A percentile compares a stretch with the other conserved stretches of the same genome.
Conservation (phyloP, 495 filamentous ascomycete genomes). For the Saxispiralis lemnorum region DNA sequence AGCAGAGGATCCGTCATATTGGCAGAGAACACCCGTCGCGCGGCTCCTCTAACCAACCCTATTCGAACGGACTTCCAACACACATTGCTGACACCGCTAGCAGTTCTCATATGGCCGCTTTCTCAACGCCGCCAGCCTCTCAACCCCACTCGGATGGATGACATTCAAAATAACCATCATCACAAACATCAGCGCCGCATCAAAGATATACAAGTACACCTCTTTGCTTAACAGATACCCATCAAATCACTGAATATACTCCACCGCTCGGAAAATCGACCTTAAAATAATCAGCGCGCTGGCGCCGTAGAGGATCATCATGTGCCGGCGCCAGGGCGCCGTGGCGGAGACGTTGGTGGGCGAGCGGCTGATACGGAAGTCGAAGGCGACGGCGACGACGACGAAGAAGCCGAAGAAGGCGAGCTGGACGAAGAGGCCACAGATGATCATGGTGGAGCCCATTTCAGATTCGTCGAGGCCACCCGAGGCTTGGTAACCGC, state of each 20-base stretch:
- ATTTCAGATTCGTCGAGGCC: conserved; percentile 1
- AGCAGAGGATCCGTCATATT: no score
- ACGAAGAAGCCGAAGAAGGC: conserved; percentile 30
- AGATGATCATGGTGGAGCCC: conserved; percentile 23
- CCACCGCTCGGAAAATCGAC: conserved; percentile 42
- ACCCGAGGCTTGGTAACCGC: conserved; percentile 25
- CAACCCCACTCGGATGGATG: no score
- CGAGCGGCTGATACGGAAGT: conserved; percentile 22
- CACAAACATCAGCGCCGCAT: conserved; percentile 38
- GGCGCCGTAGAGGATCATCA: conserved; percentile 35
- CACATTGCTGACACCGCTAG: no score
- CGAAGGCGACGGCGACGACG: conserved; percentile 24
- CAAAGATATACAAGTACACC: conserved; percentile 46
- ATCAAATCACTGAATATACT: conserved; percentile 40
- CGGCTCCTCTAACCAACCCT: no score
- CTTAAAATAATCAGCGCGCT: conserved; percentile 42
- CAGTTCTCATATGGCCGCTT: no score
- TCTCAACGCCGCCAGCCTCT: no score
- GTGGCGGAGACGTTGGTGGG: conserved; percentile 1
- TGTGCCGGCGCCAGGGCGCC: conserved; percentile 33
- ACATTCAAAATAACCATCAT: conserved; percentile 31
- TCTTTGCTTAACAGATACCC: conserved; percentile 34
- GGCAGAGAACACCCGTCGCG: no score
- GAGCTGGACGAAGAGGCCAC: conserved; percentile 30
- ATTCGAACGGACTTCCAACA: no score